These are phyloP conservation scores for Neurospora tetrasperma DNA, from an alignment of 495 filamentous ascomycete genomes.

Conservation along the genomic window DNA sequence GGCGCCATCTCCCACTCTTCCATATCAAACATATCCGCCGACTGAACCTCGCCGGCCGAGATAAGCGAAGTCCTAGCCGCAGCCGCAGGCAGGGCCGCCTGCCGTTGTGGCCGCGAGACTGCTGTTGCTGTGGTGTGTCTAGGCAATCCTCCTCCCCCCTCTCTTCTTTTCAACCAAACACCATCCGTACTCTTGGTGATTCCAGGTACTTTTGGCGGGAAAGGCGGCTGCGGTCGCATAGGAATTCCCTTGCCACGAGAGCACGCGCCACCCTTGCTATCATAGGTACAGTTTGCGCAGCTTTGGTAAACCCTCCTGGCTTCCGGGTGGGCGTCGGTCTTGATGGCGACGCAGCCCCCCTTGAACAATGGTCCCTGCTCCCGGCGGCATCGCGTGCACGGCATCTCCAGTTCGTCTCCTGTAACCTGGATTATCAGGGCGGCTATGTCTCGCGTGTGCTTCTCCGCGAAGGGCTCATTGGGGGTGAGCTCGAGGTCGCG, in stretches of 20 bases:
- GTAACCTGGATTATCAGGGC: conserved; percentile 21
- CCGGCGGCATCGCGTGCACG: conserved; percentile 10
- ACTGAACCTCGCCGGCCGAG: conserved; percentile 3
- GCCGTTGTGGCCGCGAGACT: neutral
- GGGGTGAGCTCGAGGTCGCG: conserved; percentile 13
- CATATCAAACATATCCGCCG: conserved; percentile 23
- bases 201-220: neutral
- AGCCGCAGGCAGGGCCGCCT: neutral
- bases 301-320: conserved; percentile 7
- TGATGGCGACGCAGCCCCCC: conserved; percentile 7
- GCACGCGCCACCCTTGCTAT: conserved; percentile 4
- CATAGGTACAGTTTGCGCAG: conserved; percentile 16
- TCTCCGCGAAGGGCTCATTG: conserved; percentile 8
- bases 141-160: neutral
- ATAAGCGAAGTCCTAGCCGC: conserved; percentile 4
- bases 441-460: conserved; percentile 11
- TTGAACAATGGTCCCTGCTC: conserved; percentile 7
- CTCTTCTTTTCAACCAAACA: neutral
- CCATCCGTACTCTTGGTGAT: neutral
- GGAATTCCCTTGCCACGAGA: neutral
- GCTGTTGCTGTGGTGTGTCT: neutral
- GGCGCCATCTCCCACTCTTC: conserved; percentile 29
- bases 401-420: conserved; percentile 5
- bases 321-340: neutral
- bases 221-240: neutral